Evolutionary conservation across 2,329 filamentous ascomycete species (phyloP).

Genomic region (Penicillium sclerotiorum): DNA sequence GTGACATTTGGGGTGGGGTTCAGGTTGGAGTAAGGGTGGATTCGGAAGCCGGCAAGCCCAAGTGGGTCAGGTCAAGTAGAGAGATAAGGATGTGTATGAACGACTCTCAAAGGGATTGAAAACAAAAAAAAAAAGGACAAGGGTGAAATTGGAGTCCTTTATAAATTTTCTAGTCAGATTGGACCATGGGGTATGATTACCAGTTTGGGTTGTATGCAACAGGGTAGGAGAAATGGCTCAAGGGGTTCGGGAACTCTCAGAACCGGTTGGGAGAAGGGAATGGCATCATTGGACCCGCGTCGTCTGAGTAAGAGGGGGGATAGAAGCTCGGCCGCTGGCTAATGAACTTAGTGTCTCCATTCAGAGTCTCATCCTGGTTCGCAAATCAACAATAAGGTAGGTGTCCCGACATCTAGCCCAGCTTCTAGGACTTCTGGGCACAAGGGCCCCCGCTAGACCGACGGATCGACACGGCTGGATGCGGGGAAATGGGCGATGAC

Average conservation of each 20-base stretch:
- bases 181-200: too few species aligned
- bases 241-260: neutral
- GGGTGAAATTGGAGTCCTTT: too few species aligned
- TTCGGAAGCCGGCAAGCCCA: neutral
- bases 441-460: neutral
- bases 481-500: constrained; percentile 13
- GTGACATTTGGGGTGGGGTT: constrained; percentile 19
- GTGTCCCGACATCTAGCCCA: neutral
- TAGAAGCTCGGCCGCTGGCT: neutral
- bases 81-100: neutral
- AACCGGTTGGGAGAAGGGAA: neutral
- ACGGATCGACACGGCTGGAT: constrained; percentile 13
- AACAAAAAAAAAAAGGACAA: neutral
- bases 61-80: constrained; percentile 3
- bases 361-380: neutral
- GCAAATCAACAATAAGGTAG: constrained; percentile 9
- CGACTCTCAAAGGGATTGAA: neutral
- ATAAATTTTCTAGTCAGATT: too few species aligned
- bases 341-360: neutral
- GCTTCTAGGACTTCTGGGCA: neutral
- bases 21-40: constrained; percentile 2
- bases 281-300: neutral
- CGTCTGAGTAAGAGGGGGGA: neutral
- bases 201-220: neutral
- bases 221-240: neutral